Conservation (phyloP, 83 land plant species). For the Isoetes engelmannii region DNA sequence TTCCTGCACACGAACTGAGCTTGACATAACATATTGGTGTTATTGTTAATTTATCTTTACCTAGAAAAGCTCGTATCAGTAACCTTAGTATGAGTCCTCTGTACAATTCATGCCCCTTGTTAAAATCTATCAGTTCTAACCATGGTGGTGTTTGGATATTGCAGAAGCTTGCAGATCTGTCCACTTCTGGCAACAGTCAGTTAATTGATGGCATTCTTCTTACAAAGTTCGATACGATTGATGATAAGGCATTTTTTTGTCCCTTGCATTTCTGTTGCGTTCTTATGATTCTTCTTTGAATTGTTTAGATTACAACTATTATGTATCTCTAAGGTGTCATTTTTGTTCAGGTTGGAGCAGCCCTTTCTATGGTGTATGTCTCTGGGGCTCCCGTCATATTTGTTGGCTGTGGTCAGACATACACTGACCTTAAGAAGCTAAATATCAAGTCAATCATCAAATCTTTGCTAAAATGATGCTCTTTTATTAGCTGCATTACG, state of each 20-base stretch:
- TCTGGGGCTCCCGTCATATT: slow-evolving; percentile 98
- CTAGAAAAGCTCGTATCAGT: no score
- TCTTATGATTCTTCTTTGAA: neutral
- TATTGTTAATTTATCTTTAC: no score
- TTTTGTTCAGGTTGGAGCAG: slow-evolving; percentile 88
- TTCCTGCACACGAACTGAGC: no score
- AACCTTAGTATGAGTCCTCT: no score
- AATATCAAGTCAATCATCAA: slow-evolving; percentile 92
- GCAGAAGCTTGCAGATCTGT: slow-evolving; percentile 90
- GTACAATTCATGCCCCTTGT: no score
- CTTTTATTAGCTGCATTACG: no score
- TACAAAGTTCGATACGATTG: slow-evolving; percentile 95
- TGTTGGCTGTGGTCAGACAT: slow-evolving; percentile 96
- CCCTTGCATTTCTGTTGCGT: slow-evolving; percentile 1
- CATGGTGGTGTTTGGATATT: neutral
- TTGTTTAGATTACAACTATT: neutral
- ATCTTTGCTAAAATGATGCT: slow-evolving; percentile 53
- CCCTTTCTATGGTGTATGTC: slow-evolving; percentile 96
- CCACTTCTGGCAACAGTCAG: slow-evolving; percentile 53
- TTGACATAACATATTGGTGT: no score
- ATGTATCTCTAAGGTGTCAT: neutral
- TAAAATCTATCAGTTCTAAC: neutral
- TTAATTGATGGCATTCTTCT: slow-evolving; percentile 94
- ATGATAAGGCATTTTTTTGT: slow-evolving; percentile 66
- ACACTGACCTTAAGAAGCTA: slow-evolving; percentile 94